These are phyloP conservation scores for Zygotorulaspora mrakii DNA, from an alignment of 1,139 yeast genomes.

Conservation along the genomic window DNA sequence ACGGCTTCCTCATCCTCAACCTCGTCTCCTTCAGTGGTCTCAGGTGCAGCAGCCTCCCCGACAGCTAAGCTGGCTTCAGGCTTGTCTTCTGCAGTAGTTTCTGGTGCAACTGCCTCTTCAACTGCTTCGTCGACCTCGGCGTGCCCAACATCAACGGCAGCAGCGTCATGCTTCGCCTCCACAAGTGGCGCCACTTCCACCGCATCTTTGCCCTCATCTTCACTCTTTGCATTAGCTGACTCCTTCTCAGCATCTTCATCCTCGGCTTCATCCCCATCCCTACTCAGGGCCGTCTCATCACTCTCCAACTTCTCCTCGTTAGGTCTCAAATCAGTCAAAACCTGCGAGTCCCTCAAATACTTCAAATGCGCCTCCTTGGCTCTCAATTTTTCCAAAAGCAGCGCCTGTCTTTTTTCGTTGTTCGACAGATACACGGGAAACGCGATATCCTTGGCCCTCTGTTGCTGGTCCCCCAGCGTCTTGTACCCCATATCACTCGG, in stretches of 20 bases:
- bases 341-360: slow-evolving; percentile 26
- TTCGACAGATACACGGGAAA: slow-evolving; percentile 29
- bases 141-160: too few relatives aligned
- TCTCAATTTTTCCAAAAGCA: slow-evolving; percentile 23
- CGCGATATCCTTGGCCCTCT: slow-evolving; percentile 29
- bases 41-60: not conserved
- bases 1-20: not conserved
- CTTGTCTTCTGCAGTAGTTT: too few relatives aligned
- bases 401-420: slow-evolving; percentile 28
- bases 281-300: too few relatives aligned
- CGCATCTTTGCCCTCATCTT: slow-evolving; percentile 3
- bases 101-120: too few relatives aligned
- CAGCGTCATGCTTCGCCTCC: too few relatives aligned
- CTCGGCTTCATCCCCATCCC: too few relatives aligned
- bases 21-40: not conserved
- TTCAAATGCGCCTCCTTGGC: slow-evolving; percentile 26
- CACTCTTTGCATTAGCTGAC: slow-evolving; percentile 6
- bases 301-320: slow-evolving; percentile 3
- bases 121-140: too few relatives aligned
- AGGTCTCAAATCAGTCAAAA: slow-evolving; percentile 18
- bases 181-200: slow-evolving; percentile 11
- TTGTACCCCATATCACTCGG: slow-evolving; percentile 28
- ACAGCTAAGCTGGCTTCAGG: too few relatives aligned
- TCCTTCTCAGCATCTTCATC: slow-evolving; percentile 2
- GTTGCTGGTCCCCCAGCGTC: slow-evolving; percentile 19